Percentiles rank a stretch among this genome's conserved stretches.
Conservation (phyloP, 306 rosid genomes). For the Medicago ruthenica region DNA sequence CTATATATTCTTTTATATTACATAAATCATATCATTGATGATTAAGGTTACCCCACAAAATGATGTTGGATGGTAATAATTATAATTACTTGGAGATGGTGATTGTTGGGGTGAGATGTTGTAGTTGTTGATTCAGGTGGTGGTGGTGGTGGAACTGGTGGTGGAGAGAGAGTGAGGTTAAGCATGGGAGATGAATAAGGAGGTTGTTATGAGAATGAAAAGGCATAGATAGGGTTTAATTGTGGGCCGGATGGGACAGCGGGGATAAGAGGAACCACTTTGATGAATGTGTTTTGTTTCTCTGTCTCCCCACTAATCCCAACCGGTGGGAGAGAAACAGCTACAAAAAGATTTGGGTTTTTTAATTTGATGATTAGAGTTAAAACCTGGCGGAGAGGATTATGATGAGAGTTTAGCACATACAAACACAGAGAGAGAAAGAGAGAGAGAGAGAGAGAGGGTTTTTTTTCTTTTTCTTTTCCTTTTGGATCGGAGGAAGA, state of each 20-base stretch:
- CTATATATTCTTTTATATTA: neutral
- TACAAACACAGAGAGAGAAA: neutral
- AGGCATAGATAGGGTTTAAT: slow-evolving; percentile 25
- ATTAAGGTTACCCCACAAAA: neutral
- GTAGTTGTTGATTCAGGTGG: slow-evolving; percentile 46
- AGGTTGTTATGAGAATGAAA: too few relatives aligned
- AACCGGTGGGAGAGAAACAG: slow-evolving; percentile 51
- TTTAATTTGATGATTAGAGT: neutral
- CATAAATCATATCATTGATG: neutral
- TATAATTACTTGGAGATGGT: neutral
- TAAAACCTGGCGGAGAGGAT: slow-evolving; percentile 36
- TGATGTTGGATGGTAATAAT: neutral
- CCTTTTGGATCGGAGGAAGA: neutral
- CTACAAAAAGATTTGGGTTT: slow-evolving; percentile 25
- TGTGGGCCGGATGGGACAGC: slow-evolving; percentile 33
- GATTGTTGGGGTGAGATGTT: slow-evolving; percentile 11
- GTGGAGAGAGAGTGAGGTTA: slow-evolving; percentile 53
- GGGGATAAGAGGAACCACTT: neutral
- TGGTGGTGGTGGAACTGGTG: slow-evolving; percentile 46
- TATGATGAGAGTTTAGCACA: neutral
- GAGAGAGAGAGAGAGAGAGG: neutral
- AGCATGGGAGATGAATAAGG: slow-evolving; percentile 56
- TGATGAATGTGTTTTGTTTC: neutral
- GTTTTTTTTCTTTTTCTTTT: slow-evolving; percentile 6
- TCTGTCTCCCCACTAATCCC: slow-evolving; percentile 57